A percentile compares a stretch with the other conserved stretches of the same genome.
These are phyloP conservation scores for Amanita molliuscula DNA, from an alignment of 768 basidiomycete species.

Conservation along the genomic window DNA sequence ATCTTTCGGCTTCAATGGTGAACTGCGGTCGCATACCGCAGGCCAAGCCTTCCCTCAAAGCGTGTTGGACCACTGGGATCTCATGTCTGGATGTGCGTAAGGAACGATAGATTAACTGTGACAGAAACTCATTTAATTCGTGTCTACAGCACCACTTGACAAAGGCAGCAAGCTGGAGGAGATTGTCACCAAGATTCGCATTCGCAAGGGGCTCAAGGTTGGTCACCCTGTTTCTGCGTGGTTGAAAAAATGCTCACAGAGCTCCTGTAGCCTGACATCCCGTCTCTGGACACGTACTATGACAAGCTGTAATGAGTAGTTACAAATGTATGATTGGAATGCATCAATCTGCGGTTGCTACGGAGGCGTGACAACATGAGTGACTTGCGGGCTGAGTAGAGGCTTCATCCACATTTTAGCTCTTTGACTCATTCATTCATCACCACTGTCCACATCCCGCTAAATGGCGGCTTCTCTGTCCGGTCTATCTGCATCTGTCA, in stretches of 20 bases:
- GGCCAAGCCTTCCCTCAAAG: constrained; percentile 98
- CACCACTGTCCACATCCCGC: constrained; percentile 5
- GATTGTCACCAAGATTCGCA: constrained; percentile 72
- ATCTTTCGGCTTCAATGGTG: constrained; percentile 97
- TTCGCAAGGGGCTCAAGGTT: constrained; percentile 93
- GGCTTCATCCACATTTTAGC: constrained; percentile 5
- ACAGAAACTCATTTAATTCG: constrained; percentile 1
- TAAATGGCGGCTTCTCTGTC: constrained; percentile 66
- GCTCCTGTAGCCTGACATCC: constrained; percentile 65
- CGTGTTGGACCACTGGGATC: constrained; percentile 90
- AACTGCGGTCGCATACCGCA: constrained; percentile 82
- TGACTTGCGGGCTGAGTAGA: not conserved
- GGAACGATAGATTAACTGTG: not conserved
- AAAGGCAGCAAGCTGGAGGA: constrained; percentile 90
- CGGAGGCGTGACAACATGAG: constrained; percentile 1
- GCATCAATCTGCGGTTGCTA: not conserved
- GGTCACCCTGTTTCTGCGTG: constrained; percentile 5
- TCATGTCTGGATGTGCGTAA: constrained; percentile 68
- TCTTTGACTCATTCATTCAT: constrained; percentile 6
- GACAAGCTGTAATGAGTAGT: constrained; percentile 65
- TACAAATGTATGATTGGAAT: constrained; percentile 8
- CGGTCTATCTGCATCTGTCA: constrained; percentile 88
- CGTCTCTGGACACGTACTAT: constrained; percentile 82
- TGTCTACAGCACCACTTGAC: constrained; percentile 57
- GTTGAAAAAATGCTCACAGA: not conserved